Percentiles rank a stretch among this genome's conserved stretches.
These are phyloP conservation scores for Tuber indicum DNA, from an alignment of 495 filamentous ascomycete species.

Conservation along the genomic window DNA sequence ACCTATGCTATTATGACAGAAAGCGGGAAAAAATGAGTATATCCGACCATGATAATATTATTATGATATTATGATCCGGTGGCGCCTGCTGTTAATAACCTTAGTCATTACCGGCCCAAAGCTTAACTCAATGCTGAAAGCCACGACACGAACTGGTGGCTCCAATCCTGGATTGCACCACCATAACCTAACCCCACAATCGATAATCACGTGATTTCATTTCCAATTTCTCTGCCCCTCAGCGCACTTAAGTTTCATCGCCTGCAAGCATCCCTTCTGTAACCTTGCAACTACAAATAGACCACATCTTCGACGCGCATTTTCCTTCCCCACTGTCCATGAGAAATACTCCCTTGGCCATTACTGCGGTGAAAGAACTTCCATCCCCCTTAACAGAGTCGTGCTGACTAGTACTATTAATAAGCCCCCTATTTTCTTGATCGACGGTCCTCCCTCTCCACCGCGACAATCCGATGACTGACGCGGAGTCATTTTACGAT, in stretches of 20 bases:
- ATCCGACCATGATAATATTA: not conserved
- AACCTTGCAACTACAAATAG: not conserved
- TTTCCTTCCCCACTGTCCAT: not conserved
- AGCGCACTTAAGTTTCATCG: not conserved
- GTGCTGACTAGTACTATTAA: constrained; percentile 1
- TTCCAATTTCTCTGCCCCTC: not conserved
- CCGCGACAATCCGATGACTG: constrained; percentile 23
- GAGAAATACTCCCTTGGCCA: not conserved
- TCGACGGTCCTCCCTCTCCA: not conserved
- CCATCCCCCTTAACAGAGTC: not conserved
- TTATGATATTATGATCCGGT: too few relatives aligned
- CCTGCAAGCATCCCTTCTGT: not conserved
- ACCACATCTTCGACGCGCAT: not conserved
- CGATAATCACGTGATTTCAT: not conserved
- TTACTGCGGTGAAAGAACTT: not conserved
- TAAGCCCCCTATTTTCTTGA: constrained; percentile 4
- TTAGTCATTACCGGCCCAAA: not conserved
- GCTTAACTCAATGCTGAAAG: not conserved
- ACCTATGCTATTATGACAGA: not conserved
- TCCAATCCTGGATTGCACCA: not conserved
- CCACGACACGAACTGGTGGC: too few relatives aligned
- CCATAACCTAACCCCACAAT: not conserved
- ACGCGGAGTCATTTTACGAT: constrained; percentile 39
- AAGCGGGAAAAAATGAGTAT: not conserved
- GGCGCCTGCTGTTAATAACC: not conserved